Conservation (phyloP, 495 filamentous ascomycete species). For the Talaromyces proteolyticus region DNA sequence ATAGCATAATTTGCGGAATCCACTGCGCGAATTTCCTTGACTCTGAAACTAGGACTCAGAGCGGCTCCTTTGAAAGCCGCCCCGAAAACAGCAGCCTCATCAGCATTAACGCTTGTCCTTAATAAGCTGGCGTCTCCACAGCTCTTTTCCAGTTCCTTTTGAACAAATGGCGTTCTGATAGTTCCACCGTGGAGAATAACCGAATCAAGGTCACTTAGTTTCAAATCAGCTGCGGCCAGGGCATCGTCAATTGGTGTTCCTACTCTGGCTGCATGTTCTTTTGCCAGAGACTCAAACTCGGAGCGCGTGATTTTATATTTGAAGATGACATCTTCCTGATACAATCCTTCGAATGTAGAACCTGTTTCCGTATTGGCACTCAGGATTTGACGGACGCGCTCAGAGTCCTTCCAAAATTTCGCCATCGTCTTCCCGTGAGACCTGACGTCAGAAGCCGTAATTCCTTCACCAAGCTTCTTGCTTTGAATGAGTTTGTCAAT, state of each 20-base stretch:
- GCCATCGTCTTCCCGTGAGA: conserved; percentile 78
- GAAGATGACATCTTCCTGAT: conserved; percentile 83
- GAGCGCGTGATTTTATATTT: conserved; percentile 80
- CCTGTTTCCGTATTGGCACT: conserved; percentile 85
- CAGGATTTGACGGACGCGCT: conserved; percentile 80
- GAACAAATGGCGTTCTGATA: conserved; percentile 89
- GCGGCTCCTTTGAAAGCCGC: conserved; percentile 91
- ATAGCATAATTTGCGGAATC: conserved; percentile 70
- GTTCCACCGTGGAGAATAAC: conserved; percentile 91
- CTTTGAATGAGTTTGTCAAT: conserved; percentile 67
- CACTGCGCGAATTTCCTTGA: conserved; percentile 85
- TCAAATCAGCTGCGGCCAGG: conserved; percentile 63
- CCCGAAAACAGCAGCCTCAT: conserved; percentile 95
- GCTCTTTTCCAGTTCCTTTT: conserved; percentile 76
- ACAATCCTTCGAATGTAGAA: conserved; percentile 79
- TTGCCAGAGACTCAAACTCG: conserved; percentile 78
- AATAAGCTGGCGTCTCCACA: conserved; percentile 71
- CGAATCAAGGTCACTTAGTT: conserved; percentile 74
- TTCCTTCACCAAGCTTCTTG: conserved; percentile 62
- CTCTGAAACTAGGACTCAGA: conserved; percentile 87
- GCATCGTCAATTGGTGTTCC: conserved; percentile 65
- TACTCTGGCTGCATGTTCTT: conserved; percentile 61
- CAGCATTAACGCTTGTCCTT: conserved; percentile 89
- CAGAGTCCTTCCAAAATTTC: conserved; percentile 87
- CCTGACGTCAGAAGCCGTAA: conserved; percentile 53